These are phyloP conservation scores for Quercus cerris DNA, from an alignment of 306 rosid species.

Conservation along the genomic window DNA sequence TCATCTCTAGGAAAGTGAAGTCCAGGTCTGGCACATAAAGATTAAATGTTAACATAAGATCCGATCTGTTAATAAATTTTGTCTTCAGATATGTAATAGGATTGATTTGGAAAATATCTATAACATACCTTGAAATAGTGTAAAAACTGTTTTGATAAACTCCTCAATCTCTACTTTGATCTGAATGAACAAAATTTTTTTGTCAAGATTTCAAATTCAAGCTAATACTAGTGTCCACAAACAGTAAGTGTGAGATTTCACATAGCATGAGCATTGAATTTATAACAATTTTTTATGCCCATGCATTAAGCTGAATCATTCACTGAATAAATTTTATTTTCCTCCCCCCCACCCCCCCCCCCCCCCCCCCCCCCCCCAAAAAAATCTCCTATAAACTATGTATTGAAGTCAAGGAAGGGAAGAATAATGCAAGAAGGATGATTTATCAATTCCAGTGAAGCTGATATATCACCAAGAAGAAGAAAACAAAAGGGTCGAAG, in stretches of 20 bases:
- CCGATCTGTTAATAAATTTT: background rate
- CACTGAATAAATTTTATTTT: no score
- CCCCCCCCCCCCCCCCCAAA: no score
- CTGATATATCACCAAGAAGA: background rate
- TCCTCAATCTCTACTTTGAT: constrained; percentile 77
- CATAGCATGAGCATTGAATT: no score
- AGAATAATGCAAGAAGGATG: background rate
- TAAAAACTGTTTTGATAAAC: constrained; percentile 65
- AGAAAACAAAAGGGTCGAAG: background rate
- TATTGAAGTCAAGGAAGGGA: no score
- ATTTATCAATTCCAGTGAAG: constrained; percentile 2
- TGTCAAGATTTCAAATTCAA: constrained; percentile 12
- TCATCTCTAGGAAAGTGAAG: constrained; percentile 98
- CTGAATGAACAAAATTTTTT: constrained; percentile 32
- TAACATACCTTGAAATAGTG: constrained; percentile 76
- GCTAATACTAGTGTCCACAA: background rate
- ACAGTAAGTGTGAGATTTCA: constrained; percentile 1
- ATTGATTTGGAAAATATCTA: background rate
- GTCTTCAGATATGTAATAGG: background rate
- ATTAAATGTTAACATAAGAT: constrained; percentile 14
- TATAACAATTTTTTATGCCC: background rate
- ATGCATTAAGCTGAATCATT: background rate
- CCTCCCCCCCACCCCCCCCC: no score
- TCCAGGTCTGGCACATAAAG: constrained; percentile 66
- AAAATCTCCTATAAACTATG: no score